Evolutionary conservation across 192 early-diverging fungal genomes (phyloP).

Genomic region (Rhizoclosmatium sp.): DNA sequence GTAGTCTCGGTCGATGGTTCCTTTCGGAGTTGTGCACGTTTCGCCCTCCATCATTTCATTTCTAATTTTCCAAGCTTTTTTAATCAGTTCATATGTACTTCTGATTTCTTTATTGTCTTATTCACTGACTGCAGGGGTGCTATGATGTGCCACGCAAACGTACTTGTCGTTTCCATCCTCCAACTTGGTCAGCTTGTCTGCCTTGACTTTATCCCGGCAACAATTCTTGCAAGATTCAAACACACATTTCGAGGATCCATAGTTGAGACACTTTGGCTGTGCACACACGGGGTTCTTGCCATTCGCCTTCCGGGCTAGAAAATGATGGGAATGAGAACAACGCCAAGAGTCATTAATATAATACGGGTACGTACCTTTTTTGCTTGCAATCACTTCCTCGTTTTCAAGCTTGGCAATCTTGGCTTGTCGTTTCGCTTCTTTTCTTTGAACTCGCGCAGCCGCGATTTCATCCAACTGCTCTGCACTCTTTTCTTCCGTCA

Average conservation of each 20-base stretch:
- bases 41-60: not conserved
- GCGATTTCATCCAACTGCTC: slow-evolving; percentile 5
- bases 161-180: slow-evolving; percentile 2
- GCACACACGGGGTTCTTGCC: slow-evolving; percentile 38
- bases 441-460: slow-evolving; percentile 6
- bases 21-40: too few species aligned
- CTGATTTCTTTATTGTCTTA: not conserved
- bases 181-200: not conserved
- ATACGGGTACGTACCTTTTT: not conserved
- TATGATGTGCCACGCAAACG: slow-evolving; percentile 3
- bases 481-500: not conserved
- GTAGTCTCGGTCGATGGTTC: not conserved
- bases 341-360: not conserved
- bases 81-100: not conserved
- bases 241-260: slow-evolving; percentile 46
- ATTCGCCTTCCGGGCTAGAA: slow-evolving; percentile 10
- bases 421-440: slow-evolving; percentile 1
- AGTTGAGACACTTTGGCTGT: slow-evolving; percentile 40
- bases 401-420: slow-evolving; percentile 4
- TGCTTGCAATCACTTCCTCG: not conserved
- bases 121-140: not conserved
- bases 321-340: not conserved
- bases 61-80: not conserved
- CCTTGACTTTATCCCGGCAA: slow-evolving; percentile 34
- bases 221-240: slow-evolving; percentile 48